Conservation (phyloP, 129 eudicot genomes). For the Heracleum sosnowskyi region DNA sequence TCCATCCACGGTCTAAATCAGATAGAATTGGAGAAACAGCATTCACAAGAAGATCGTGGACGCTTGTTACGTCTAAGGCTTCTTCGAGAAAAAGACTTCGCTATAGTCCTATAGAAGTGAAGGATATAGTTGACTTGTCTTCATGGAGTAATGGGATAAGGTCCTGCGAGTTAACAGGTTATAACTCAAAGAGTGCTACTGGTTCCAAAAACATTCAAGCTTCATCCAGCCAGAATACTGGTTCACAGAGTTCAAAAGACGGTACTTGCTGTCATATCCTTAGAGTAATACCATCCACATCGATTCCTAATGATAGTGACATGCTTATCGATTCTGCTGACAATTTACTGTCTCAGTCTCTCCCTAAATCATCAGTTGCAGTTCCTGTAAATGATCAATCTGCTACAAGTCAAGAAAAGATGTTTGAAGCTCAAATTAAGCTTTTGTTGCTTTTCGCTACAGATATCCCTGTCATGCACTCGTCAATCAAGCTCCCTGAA, state of each 20-base stretch:
- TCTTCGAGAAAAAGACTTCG: neutral
- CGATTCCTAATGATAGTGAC: slow-evolving; percentile 12
- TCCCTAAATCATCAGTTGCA: neutral
- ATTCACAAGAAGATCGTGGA: neutral
- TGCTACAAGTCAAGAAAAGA: neutral
- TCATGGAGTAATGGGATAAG: neutral
- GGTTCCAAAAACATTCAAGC: neutral
- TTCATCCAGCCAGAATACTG: neutral
- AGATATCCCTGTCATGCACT: slow-evolving; percentile 8
- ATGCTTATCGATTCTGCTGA: slow-evolving; percentile 11
- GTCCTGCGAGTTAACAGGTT: neutral
- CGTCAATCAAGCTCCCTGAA: slow-evolving; percentile 12
- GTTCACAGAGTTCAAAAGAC: neutral
- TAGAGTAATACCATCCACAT: neutral
- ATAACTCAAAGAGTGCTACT: neutral
- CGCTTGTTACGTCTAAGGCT: neutral
- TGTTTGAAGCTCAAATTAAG: slow-evolving; percentile 10
- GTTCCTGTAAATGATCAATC: neutral
- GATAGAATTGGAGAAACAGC: neutral
- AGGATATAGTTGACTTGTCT: neutral
- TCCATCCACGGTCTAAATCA: neutral
- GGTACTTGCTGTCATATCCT: neutral
- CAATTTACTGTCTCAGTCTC: slow-evolving; percentile 10
- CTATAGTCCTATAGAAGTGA: neutral
- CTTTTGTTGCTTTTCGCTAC: slow-evolving; percentile 16